Base-by-base conservation (phyloP, 176 grass and related monocot species). In the Rhynchospora pubera region DNA sequence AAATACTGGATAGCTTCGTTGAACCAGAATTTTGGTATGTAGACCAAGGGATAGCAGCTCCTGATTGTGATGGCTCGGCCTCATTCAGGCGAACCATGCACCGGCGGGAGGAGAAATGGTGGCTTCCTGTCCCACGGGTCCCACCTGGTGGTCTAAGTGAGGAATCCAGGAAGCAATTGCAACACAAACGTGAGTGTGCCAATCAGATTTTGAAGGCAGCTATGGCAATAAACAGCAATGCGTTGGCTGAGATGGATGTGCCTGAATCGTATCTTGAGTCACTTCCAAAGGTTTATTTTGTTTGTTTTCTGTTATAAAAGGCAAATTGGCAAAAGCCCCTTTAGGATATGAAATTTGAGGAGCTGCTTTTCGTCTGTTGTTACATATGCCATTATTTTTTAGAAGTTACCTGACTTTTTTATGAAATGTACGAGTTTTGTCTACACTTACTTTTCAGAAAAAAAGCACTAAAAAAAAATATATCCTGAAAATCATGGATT, bases 21-120 rank as follows among this genome's bases (percentile, higher is more conserved):
- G 92, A 90, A 14, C 62, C 92, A 7, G 96, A 99, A 39, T 99
- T 99, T 82, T 99, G 96, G 96, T 99, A 99, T n/a, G 92, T 91
- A 9, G 96, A 99, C 14, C 96, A 99, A 90, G 96, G 96, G 45
- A 93, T 95, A 13, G 67, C 89, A n/a, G 91, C 92, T 6, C 84
- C 87, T 0, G 93, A 99, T 24, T 91, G 85, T 12, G 96, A 95
- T n/a, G 93, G 81, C 9, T 85, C 87, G 0, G 75, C 87, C 44
- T 89, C 94, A 8, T 90, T 89, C 65, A 83, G 84, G 65, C 32
- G 80, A 63, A 60, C 85, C 8, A 65, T 86, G 45, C 90, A 89
- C 28, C 87, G 86, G 18, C 73, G 89, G n/a, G 86, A 93, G 52
- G 93, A 99, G 79, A 99, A 95, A 66, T 99, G 97, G 97, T 99